Evolutionary conservation across 805 yeast species (phyloP), one percentile per base, ranked within the genome.

Genomic region (Lipomyces yamanashiensis): DNA sequence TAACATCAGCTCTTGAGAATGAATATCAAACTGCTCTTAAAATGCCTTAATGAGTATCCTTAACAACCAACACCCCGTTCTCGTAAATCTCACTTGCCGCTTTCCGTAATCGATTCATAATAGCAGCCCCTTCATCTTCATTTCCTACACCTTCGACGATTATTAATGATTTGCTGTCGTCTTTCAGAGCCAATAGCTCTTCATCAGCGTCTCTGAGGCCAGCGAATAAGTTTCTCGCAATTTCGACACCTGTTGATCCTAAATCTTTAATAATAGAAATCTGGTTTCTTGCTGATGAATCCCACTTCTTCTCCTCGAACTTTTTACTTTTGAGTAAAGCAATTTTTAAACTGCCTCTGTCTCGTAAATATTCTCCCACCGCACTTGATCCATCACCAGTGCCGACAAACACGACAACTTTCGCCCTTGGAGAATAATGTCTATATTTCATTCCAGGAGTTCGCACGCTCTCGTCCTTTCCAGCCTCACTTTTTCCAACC

Each of bases 391-490:
- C 83, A 60, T 83, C 79, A 0, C 79, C 80, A 54, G 84, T 79
- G 33, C 84, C 81, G 28, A 79, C 75, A 66, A 91, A 85, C 5
- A 92, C 75, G 0, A 88, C 78, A 2, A 95, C 98, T 63, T 83
- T 85, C 0, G 98, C 97, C 1, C 82, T 82, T 2, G 99, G 99
- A 0, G 97, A 89, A 74, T 95, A 95, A 75, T 95, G 99, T 70
- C 89, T 86, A 74, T 95, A 95, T 73, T 95, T 95, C 99, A 95
- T 95, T 0, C 99, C 99, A 0, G 99, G 99, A 0, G 99, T 95
- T 70, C 89, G 83, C 67, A 90, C 98, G 39, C 80, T 77, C 19
- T 86, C 89, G 0, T 76, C 75, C 6, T 73, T 79, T 2, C 73
- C 73, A 5, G 90, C 90, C 1, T 85, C 84, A 7, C 76, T 71